Evolutionary conservation across 805 yeast genomes (phyloP).

Genomic region (Yamadazyma ubonensis): DNA sequence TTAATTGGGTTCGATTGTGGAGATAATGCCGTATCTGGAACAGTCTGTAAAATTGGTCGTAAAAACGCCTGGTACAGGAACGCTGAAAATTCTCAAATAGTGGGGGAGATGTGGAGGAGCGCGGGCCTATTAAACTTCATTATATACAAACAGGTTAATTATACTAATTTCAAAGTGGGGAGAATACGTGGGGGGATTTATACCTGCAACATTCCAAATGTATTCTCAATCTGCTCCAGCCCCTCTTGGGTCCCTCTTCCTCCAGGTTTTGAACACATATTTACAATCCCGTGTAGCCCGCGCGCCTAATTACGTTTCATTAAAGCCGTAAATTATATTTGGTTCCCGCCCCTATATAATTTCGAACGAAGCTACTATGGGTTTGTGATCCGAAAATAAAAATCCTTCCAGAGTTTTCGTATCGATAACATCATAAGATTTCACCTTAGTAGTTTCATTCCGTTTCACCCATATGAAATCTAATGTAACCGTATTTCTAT

Average conservation of each 20-base stretch:
- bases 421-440: conserved; percentile 31
- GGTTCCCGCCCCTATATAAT: background rate
- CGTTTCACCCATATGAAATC: conserved; percentile 34
- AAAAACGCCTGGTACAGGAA: background rate
- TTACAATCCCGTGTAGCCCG: too few species aligned
- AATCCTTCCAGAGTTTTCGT: conserved; percentile 30
- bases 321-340: too few species aligned
- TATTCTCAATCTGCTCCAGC: too few species aligned
- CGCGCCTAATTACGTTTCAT: too few species aligned
- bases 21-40: background rate
- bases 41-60: background rate
- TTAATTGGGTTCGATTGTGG: background rate
- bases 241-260: too few species aligned
- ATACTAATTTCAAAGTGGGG: too few species aligned
- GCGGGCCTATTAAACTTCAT: too few species aligned
- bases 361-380: conserved; percentile 22
- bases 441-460: conserved; percentile 17
- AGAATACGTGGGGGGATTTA: too few species aligned
- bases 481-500: conserved; percentile 13
- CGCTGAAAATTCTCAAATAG: background rate
- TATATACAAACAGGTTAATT: too few species aligned
- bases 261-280: too few species aligned
- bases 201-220: too few species aligned
- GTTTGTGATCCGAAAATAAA: conserved; percentile 49
- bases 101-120: background rate